A percentile compares a stretch with the other conserved stretches of the same genome.
phyloP scores from a whole-genome alignment of 768 basidiomycete genomes.

The Boletus pseudo-olivaceus region DNA sequence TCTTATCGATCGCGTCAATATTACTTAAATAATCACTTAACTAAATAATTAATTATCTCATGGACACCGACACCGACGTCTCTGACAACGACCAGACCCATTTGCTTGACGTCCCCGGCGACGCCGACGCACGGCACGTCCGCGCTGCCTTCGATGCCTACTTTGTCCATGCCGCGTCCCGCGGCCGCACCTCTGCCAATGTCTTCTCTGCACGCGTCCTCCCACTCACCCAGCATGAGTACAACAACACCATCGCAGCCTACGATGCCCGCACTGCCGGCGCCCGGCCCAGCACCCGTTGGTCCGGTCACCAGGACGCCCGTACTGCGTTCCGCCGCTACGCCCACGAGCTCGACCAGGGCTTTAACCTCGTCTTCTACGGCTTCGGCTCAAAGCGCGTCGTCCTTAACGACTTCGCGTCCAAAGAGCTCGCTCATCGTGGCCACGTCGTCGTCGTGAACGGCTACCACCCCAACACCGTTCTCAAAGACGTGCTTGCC shows the following conservation, averaged over 20 bases:
- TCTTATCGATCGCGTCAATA: conserved; percentile 30
- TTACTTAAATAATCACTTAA: conserved; percentile 6
- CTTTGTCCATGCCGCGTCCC: conserved; percentile 60
- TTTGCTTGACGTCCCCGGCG: conserved; percentile 9
- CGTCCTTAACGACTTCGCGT: conserved; percentile 73
- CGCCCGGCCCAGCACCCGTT: conserved; percentile 14
- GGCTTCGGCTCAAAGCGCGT: conserved; percentile 86
- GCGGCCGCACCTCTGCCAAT: conserved; percentile 71
- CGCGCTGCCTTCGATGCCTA: conserved; percentile 83
- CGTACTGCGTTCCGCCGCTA: conserved; percentile 53
- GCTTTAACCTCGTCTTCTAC: conserved; percentile 86
- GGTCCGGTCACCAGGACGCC: conserved; percentile 15
- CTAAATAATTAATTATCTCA: conserved; percentile 20
- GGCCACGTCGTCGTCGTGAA: conserved; percentile 80
- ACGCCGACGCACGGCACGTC: background rate
- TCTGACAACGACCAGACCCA: conserved; percentile 27
- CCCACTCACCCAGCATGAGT: conserved; percentile 68
- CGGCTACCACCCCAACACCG: conserved; percentile 68
- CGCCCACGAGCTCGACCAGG: conserved; percentile 67
- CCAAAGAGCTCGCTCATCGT: conserved; percentile 45
- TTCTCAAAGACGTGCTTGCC: conserved; percentile 63
- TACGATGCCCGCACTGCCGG: conserved; percentile 18
- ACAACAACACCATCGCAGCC: conserved; percentile 33
- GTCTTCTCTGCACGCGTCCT: conserved; percentile 74
- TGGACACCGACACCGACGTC: conserved; percentile 29